These are phyloP conservation scores for Bonia amplexicaulis DNA, from an alignment of 176 grass and related monocot species.

Conservation along the genomic window DNA sequence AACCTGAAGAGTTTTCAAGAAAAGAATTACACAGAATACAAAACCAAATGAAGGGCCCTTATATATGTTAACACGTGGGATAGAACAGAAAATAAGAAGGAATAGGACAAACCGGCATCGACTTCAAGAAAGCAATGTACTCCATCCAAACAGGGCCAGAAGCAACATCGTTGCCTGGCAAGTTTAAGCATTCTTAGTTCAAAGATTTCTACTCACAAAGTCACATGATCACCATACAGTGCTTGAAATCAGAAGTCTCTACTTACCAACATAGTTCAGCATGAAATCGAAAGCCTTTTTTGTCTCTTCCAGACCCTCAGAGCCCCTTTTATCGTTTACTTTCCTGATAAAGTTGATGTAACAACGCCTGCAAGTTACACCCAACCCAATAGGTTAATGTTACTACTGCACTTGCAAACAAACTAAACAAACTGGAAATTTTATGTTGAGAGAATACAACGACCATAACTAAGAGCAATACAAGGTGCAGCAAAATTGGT, in stretches of 20 bases:
- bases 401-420: not conserved
- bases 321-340: slow-evolving; percentile 76
- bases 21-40: slow-evolving; percentile 3
- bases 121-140: slow-evolving; percentile 91
- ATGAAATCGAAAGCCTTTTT: slow-evolving; percentile 96
- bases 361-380: slow-evolving; percentile 63
- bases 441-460: not conserved
- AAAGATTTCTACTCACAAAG: not conserved
- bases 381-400: slow-evolving; percentile 1
- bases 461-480: not conserved
- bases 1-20: slow-evolving; percentile 40
- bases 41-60: not conserved
- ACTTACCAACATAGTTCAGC: slow-evolving; percentile 88
- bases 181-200: slow-evolving; percentile 2
- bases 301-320: slow-evolving; percentile 79
- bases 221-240: not conserved
- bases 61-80: not conserved
- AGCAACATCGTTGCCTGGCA: slow-evolving; percentile 74
- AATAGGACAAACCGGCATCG: slow-evolving; percentile 65
- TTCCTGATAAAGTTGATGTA: slow-evolving; percentile 87
- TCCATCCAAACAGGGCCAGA: slow-evolving; percentile 97
- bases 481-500: not conserved
- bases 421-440: not conserved
- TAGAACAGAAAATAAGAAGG: slow-evolving; percentile 17
- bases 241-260: not conserved